Evolutionary conservation across 371 early-diverging fungal species (phyloP), one percentile per base, ranked within the genome.

Genomic region (Mucor circinelloides): DNA sequence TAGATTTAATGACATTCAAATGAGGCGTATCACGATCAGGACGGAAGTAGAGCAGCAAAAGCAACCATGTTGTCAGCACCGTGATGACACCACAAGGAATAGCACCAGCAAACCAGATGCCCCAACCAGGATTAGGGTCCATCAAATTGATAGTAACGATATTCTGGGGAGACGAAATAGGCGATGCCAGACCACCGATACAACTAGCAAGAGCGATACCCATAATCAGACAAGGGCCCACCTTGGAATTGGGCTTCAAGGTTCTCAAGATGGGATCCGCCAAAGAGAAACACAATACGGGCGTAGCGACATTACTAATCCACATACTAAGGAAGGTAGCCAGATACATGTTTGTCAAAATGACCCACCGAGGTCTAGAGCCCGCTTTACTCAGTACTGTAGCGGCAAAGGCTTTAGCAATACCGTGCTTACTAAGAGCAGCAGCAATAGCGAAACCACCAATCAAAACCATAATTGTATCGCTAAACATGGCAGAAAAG

Each of bases 361-460:
- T 73, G 0, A 92, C 92, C 81, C 80, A 82, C 32, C 82, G 79
- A 31, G 92, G 91, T 19, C 86, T 81, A 9, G 90, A 88, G 5
- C 93, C 93, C 12, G 93, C 93, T 58, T 85, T 85, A 56, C 85
- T 84, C 27, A 94, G 80, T 0, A 94, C 84, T 30, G 84, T 72
- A 28, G 86, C 81, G 2, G 94, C 93, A 58, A 91, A 76, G 2
- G 85, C 80, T 63, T 92, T 93, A 50, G 94, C 93, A 69, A 93
- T 90, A 58, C 90, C 82, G 68, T 90, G 74, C 42, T 79, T 77
- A 15, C 72, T 71, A 6, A 77, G 70, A 0, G 76, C 76, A 8
- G 94, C 93, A 17, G 98, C 99, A 13, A 98, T 82, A 2, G 97
- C 85, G 79, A 98, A 98, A 1, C 99, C 97, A 69, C 98, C 98